Conservation (phyloP, 2,329 filamentous ascomycete genomes). For the Sphaerulina vaccinii region DNA sequence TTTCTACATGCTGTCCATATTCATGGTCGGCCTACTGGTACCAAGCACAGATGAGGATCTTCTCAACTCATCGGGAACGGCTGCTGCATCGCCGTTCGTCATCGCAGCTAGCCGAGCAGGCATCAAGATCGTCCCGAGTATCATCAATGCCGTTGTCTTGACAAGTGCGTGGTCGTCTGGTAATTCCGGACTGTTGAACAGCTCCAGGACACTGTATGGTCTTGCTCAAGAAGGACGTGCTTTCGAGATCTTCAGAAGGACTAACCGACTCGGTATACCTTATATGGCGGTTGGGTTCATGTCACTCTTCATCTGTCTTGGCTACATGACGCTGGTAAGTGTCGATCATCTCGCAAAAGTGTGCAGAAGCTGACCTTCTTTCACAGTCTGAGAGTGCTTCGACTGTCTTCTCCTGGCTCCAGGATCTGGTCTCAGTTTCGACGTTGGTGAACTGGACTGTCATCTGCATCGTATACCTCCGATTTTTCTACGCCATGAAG, state of each 20-base stretch:
- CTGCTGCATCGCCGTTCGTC: slow-evolving; percentile 62
- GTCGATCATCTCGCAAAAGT: too few species aligned
- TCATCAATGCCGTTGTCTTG: slow-evolving; percentile 69
- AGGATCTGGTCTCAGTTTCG: slow-evolving; percentile 65
- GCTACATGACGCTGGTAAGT: slow-evolving; percentile 17
- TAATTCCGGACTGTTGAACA: slow-evolving; percentile 54
- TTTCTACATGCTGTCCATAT: slow-evolving; percentile 33
- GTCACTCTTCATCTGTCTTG: slow-evolving; percentile 15
- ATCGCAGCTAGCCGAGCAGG: slow-evolving; percentile 61
- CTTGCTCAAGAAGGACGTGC: slow-evolving; percentile 64
- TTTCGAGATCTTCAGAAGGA: slow-evolving; percentile 51
- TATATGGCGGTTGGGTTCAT: slow-evolving; percentile 22
- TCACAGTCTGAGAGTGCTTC: slow-evolving; percentile 8
- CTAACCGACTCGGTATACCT: slow-evolving; percentile 26
- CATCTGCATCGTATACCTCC: slow-evolving; percentile 62
- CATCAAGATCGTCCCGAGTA: slow-evolving; percentile 59
- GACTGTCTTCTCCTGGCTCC: slow-evolving; percentile 59
- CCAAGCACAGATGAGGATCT: slow-evolving; percentile 34
- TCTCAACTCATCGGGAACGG: slow-evolving; percentile 33
- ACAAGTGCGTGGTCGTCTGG: slow-evolving; percentile 62
- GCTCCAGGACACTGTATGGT: slow-evolving; percentile 53
- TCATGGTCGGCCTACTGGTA: slow-evolving; percentile 29
- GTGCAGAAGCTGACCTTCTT: too few species aligned
- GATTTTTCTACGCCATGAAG: slow-evolving; percentile 59
- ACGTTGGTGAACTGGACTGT: slow-evolving; percentile 65